Percentiles rank a stretch among this genome's conserved stretches.
Evolutionary conservation across 2,329 filamentous ascomycete species (phyloP).

Genomic region (Ilyonectria sp.): DNA sequence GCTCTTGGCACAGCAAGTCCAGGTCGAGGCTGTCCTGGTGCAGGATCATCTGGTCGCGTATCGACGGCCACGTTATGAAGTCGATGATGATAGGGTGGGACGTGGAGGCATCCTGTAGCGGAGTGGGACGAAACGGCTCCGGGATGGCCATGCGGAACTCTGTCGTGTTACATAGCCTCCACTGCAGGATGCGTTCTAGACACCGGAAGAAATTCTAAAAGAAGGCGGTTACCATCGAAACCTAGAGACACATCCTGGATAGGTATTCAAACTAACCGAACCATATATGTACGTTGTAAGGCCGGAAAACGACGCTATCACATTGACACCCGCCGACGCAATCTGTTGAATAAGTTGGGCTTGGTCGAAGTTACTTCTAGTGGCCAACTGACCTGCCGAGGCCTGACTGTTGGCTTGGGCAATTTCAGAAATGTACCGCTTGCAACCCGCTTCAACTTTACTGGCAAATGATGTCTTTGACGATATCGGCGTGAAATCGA

Average conservation of each 20-base stretch:
- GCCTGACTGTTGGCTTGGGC: background rate
- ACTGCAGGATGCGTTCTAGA: constrained; percentile 8
- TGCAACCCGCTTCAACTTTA: constrained; percentile 10
- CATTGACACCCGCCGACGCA: constrained; percentile 3
- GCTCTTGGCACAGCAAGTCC: constrained; percentile 5
- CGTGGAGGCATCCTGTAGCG: constrained; percentile 1
- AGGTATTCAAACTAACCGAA: background rate
- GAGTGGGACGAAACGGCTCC: constrained; percentile 2
- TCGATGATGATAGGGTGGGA: constrained; percentile 13
- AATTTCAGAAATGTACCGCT: background rate
- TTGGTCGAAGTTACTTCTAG: background rate
- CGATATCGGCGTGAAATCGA: background rate
- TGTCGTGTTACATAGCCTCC: constrained; percentile 8
- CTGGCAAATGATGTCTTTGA: constrained; percentile 11
- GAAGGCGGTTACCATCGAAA: background rate
- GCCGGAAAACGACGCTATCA: constrained; percentile 8
- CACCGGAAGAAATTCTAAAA: constrained; percentile 6
- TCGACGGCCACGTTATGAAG: constrained; percentile 15
- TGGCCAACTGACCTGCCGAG: background rate
- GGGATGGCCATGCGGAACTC: background rate
- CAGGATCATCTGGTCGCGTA: constrained; percentile 6
- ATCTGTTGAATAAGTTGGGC: background rate
- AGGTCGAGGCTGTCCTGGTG: background rate
- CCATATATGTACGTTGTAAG: constrained; percentile 12
- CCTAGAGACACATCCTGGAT: background rate